A percentile compares a stretch with the other conserved stretches of the same genome.
phyloP scores from a whole-genome alignment of 2,329 filamentous ascomycete genomes.

The Penicillium corylophilum region DNA sequence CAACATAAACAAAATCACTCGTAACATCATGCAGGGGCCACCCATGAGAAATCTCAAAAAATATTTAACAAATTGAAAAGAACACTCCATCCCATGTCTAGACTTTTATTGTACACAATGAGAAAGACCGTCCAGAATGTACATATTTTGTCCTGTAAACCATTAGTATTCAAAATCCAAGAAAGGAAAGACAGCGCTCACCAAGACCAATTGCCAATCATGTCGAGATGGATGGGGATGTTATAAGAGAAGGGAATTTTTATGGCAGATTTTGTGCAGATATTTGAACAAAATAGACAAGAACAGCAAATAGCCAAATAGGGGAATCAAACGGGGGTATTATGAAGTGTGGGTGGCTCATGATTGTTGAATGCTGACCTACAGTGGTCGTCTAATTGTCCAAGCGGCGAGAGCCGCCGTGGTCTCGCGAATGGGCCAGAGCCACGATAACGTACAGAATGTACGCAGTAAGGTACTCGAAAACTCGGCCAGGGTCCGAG shows the following conservation, averaged over 20 bases:
- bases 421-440: not conserved
- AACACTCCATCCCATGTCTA: not conserved
- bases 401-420: not conserved
- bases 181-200: not conserved
- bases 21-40: not conserved
- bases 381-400: not conserved
- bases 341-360: not conserved
- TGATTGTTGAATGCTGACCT: not conserved
- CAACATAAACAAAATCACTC: not conserved
- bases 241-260: not conserved
- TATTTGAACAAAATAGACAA: not conserved
- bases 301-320: not conserved
- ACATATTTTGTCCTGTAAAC: not conserved
- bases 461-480: slow-evolving; percentile 5
- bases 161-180: not conserved
- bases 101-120: not conserved
- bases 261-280: not conserved
- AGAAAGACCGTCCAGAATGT: not conserved
- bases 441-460: slow-evolving; percentile 8
- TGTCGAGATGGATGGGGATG: not conserved
- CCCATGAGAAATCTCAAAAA: not conserved
- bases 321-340: not conserved
- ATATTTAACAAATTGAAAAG: not conserved
- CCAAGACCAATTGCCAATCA: not conserved
- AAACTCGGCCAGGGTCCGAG: not conserved